These are phyloP conservation scores for Geotrichum europaeum DNA, from an alignment of 1,139 yeast genomes.

Conservation along the genomic window DNA sequence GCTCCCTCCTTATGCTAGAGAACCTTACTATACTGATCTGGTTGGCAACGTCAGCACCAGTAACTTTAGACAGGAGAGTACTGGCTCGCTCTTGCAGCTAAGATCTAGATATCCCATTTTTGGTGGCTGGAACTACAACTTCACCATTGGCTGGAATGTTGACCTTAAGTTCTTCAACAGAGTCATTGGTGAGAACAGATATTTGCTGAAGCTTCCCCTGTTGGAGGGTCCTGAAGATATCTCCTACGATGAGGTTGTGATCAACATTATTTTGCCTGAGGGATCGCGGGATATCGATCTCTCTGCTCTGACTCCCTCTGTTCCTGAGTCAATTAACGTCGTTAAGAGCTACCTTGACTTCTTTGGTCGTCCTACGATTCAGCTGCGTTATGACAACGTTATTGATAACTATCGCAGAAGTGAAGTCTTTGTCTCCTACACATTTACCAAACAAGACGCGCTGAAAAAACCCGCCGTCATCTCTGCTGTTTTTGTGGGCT, in stretches of 20 bases:
- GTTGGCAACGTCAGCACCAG: conserved; percentile 95
- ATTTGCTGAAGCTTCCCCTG: conserved; percentile 62
- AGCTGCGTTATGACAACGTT: conserved; percentile 54
- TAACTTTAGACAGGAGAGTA: conserved; percentile 34
- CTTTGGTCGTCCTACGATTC: conserved; percentile 75
- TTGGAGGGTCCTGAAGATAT: conserved; percentile 67
- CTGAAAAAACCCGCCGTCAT: conserved; percentile 62
- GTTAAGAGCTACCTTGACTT: conserved; percentile 57
- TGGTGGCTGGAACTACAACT: conserved; percentile 96
- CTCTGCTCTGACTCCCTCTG: conserved; percentile 28
- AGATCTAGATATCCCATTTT: conserved; percentile 88
- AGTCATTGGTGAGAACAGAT: conserved; percentile 44
- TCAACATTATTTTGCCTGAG: conserved; percentile 78
- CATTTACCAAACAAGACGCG: conserved; percentile 48
- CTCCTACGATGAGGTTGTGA: conserved; percentile 52
- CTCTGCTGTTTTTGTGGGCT: conserved; percentile 57
- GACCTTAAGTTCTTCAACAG: conserved; percentile 46
- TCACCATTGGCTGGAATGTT: conserved; percentile 88
- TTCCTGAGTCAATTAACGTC: conserved; percentile 38
- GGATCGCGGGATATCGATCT: conserved; percentile 45
- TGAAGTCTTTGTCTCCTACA: conserved; percentile 57
- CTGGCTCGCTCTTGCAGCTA: conserved; percentile 45
- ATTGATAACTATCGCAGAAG: conserved; percentile 63
- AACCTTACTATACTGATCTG: conserved; percentile 74
- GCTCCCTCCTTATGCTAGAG: conserved; percentile 47